These are phyloP conservation scores for Solanum chacoense DNA, from an alignment of 305 asterid genomes.

Conservation along the genomic window DNA sequence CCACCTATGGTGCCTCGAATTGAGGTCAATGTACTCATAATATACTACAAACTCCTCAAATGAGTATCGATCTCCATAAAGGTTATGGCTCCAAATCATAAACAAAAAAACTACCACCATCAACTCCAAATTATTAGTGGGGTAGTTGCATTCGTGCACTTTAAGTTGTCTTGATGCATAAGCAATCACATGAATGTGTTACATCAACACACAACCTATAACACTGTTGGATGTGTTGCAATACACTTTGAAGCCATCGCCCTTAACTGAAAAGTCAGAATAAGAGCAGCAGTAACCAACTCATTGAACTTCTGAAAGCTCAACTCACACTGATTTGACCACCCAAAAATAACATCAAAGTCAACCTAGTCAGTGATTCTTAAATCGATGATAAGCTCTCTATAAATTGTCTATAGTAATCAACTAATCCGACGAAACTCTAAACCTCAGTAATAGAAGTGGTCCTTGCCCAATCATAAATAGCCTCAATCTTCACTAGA, in stretches of 20 bases:
- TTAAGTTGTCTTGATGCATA: background rate
- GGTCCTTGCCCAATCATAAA: background rate
- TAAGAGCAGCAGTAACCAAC: background rate
- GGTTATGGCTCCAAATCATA: background rate
- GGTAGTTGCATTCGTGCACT: background rate
- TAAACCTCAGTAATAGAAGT: background rate
- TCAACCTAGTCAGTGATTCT: background rate
- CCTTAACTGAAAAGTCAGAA: background rate
- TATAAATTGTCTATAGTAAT: too few species aligned
- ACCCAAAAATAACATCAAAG: too few species aligned
- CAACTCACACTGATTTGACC: background rate
- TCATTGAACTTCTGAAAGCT: background rate
- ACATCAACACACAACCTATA: background rate
- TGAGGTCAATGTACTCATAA: background rate
- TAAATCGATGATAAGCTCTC: background rate
- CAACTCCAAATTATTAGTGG: background rate
- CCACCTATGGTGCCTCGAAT: background rate
- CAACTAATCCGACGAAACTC: background rate
- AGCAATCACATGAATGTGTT: background rate
- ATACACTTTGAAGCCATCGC: background rate
- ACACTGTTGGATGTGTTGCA: background rate
- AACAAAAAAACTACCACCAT: too few species aligned
- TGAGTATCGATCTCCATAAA: background rate
- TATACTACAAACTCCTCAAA: background rate
- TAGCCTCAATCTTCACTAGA: background rate